These are phyloP conservation scores for Talaromyces nanjingensis DNA, from an alignment of 495 filamentous ascomycete genomes.

Conservation along the genomic window DNA sequence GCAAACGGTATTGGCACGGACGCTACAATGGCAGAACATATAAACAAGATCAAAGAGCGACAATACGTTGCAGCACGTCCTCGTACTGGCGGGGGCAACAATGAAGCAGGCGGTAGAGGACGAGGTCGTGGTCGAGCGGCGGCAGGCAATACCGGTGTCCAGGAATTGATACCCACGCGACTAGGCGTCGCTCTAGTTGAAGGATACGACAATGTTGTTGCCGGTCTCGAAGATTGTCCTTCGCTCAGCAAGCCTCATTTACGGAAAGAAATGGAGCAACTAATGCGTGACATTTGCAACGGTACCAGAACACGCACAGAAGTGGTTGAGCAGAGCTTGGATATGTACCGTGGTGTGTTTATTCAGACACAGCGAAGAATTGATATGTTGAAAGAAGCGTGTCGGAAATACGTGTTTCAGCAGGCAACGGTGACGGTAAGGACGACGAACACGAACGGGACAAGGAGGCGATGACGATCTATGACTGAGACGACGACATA, in stretches of 20 bases:
- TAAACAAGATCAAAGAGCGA: constrained; percentile 85
- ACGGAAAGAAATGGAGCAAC: constrained; percentile 92
- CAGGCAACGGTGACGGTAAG: constrained; percentile 8
- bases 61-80: constrained; percentile 67
- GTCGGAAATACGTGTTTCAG: constrained; percentile 42
- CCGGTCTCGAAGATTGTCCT: constrained; percentile 62
- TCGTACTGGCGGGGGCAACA: constrained; percentile 28
- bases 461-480: background rate
- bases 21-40: constrained; percentile 98
- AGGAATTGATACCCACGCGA: constrained; percentile 85
- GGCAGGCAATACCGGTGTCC: constrained; percentile 45
- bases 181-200: constrained; percentile 86
- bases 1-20: constrained; percentile 98
- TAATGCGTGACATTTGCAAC: constrained; percentile 92
- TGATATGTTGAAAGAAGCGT: constrained; percentile 59
- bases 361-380: constrained; percentile 67
- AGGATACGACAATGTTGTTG: constrained; percentile 79
- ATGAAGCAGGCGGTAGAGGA: constrained; percentile 13
- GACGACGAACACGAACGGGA: constrained; percentile 1
- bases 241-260: constrained; percentile 95
- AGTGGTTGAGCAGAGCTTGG: constrained; percentile 72
- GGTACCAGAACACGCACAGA: constrained; percentile 66
- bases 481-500: background rate
- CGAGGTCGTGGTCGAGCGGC: constrained; percentile 35
- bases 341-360: constrained; percentile 80